Evolutionary conservation across 148 eudicot species (phyloP).

Genomic region (Cornus florida): DNA sequence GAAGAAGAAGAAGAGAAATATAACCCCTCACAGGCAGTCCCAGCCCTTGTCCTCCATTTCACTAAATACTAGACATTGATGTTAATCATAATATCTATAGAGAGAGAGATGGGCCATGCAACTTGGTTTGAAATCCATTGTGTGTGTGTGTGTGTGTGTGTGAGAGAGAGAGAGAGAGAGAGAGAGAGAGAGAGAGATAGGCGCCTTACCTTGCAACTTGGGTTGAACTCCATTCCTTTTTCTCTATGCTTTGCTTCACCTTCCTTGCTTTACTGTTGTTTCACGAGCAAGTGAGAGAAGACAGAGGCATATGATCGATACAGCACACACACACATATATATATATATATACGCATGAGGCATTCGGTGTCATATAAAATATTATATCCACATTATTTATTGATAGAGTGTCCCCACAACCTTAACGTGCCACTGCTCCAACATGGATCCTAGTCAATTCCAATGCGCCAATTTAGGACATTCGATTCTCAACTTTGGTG

Average conservation of each 20-base stretch:
- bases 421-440: no score
- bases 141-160: not conserved
- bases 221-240: slow-evolving; percentile 14
- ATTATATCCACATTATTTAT: no score
- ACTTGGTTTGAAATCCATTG: no score
- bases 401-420: no score
- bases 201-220: slow-evolving; percentile 9
- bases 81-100: not conserved
- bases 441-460: no score
- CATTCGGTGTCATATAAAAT: not conserved
- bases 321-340: not conserved
- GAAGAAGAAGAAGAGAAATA: no score
- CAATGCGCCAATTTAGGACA: no score
- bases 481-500: no score
- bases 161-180: not conserved
- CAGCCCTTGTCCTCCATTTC: no score
- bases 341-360: not conserved
- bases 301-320: slow-evolving; percentile 2
- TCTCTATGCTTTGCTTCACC: not conserved
- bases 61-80: no score
- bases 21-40: no score
- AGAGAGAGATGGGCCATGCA: not conserved
- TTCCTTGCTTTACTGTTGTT: not conserved
- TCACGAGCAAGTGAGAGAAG: not conserved
- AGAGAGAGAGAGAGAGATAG: not conserved